Conservation (phyloP, 164 flowering plant species). For the Vitis riparia region DNA sequence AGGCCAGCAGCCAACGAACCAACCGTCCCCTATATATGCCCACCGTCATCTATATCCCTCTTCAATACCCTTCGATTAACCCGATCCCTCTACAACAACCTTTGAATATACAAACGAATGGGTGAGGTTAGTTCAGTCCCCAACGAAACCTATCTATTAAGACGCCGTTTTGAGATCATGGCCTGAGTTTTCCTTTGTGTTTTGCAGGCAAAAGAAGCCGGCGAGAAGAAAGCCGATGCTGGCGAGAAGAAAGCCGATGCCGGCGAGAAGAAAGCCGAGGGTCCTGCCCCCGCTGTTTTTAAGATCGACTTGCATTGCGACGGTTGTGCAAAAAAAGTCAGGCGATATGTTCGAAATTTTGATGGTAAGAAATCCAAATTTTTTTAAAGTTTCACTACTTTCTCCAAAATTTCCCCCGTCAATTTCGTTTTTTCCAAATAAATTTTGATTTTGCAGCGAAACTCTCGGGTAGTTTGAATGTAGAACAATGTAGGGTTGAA, state of each 20-base stretch:
- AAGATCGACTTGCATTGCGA: conserved; percentile 92
- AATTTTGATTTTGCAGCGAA: too few relatives aligned
- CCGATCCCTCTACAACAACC: too few relatives aligned
- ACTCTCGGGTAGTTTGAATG: too few relatives aligned
- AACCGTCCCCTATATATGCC: too few relatives aligned
- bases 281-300: conserved; percentile 42
- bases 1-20: background rate
- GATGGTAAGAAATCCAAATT: conserved; percentile 43
- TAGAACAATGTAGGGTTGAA: too few relatives aligned
- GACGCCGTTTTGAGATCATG: too few relatives aligned
- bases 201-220: conserved; percentile 21
- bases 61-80: too few relatives aligned
- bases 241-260: conserved; percentile 31
- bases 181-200: background rate
- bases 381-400: background rate
- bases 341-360: conserved; percentile 32
- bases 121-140: conserved; percentile 12
- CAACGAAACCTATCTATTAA: too few relatives aligned
- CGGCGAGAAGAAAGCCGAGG: conserved; percentile 39
- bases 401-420: background rate
- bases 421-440: background rate
- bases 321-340: conserved; percentile 81
- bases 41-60: too few relatives aligned
- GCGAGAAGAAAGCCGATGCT: conserved; percentile 38
- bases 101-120: background rate